Base-by-base conservation (phyloP, 345 rosid species). In the Arabis hirsuta region DNA sequence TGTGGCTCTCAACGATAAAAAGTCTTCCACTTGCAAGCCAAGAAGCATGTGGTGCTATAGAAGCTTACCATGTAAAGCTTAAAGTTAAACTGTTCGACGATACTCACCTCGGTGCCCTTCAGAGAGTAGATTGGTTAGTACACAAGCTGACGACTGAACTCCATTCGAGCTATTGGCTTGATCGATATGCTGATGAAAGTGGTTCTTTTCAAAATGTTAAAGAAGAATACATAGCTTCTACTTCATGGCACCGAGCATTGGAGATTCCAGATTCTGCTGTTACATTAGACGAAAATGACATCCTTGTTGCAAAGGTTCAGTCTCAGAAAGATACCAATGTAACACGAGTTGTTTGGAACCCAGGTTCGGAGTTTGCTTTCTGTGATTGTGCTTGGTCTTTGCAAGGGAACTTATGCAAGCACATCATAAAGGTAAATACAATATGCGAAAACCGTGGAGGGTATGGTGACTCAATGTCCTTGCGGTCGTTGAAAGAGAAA, bases 401-500 rank as follows among this genome's bases (percentile, higher is more conserved):
- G 82, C 98, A 85, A 73, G 99, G 96, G 54, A 91, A 91, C 78
- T 74, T 95, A 52, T 95, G 99, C 90, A 95, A 95, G 78, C 99
- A 95, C 76, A 87, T 91, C 77, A 78, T 90, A 42, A 91, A 91
- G 83, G 97, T 88, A 45, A 91, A 91, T 58, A 81, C 85, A 83
- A 78, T 85, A 0, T 84, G 90, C 39, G 86, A 82, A 76, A 80
- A 78, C 65, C 69, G 19, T 9, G 55, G 65, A 78, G 81, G 80
- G 3, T 81, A 63, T 67, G 79, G 72, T 56, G 85, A 81, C 46
- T 85, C 89, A 55, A 84, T 90, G 89, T 95, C 99, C 10, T 81
- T 81, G 59, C 82, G 48, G 63, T 88, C 97, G 3, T 79, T 89
- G 38, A 81, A 75, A 65, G 87, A 86, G 73, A 80, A 82, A 50